Evolutionary conservation across 2,329 filamentous ascomycete genomes (phyloP), one percentile per base, ranked within the genome.

Genomic region (Sphaceloma murrayae): DNA sequence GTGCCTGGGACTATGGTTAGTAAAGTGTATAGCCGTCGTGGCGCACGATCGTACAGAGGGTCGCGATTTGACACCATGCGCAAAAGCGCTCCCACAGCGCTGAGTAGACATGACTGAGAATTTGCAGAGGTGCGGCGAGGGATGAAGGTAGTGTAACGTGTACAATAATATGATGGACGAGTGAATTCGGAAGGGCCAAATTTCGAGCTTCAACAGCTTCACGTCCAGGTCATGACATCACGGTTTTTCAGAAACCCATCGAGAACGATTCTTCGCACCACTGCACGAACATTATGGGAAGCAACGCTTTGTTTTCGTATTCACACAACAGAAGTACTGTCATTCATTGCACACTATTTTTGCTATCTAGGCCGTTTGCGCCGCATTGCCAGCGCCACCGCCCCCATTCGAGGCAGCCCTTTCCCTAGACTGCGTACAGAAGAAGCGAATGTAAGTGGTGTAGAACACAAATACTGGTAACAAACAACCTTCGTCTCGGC

Each of bases 221-320:
- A 24, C 16, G 22, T 13, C 16, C 17, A 19, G 42, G 24, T 40
- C 42, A 45, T 45, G 42, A 45, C 42, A 45, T 45, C 42, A 45
- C 42, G 30, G n/a, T n/a, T n/a, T n/a, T n/a, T n/a, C n/a, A n/a
- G n/a, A n/a, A n/a, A 45, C 30, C 18, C 32, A 45, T 8, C 34
- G 21, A 10, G n/a, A n/a, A n/a, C n/a, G n/a, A n/a, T n/a, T n/a
- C n/a, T n/a, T n/a, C n/a, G n/a, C n/a, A n/a, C n/a, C n/a, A n/a
- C n/a, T n/a, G n/a, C n/a, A n/a, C n/a, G n/a, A n/a, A n/a, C n/a
- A n/a, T n/a, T n/a, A n/a, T n/a, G n/a, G n/a, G n/a, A n/a, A n/a
- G n/a, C n/a, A n/a, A n/a, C n/a, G n/a, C n/a, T n/a, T n/a, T n/a
- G n/a, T n/a, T n/a, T n/a, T n/a, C n/a, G n/a, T n/a, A n/a, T n/a